A percentile compares a stretch with the other conserved stretches of the same genome.
Conservation (phyloP, 331 rosid genomes). For the Prunus yedoensis region DNA sequence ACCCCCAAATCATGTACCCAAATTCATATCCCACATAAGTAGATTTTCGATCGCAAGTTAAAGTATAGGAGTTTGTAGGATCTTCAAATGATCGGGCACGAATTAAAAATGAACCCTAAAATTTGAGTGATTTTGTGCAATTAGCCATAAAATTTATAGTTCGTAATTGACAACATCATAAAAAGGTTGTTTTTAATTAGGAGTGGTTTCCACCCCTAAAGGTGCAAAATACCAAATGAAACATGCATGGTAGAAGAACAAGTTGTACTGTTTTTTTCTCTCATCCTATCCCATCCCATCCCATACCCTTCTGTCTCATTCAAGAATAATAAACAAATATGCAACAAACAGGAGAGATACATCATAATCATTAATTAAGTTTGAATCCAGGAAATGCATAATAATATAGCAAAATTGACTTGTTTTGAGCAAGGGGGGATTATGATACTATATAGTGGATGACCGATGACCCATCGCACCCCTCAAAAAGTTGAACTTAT, state of each 20-base stretch:
- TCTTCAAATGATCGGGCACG: too few relatives aligned
- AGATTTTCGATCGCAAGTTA: too few relatives aligned
- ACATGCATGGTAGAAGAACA: not conserved
- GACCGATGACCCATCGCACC: conserved; percentile 6
- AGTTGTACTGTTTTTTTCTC: not conserved
- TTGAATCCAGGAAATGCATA: not conserved
- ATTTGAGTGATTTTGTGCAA: too few relatives aligned
- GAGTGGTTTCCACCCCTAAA: not conserved
- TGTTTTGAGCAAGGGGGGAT: not conserved
- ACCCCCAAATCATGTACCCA: too few relatives aligned
- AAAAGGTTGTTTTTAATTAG: not conserved
- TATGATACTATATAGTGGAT: not conserved
- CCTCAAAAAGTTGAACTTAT: not conserved
- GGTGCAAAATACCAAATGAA: not conserved
- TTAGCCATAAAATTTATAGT: not conserved
- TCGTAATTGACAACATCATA: not conserved
- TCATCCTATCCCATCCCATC: not conserved
- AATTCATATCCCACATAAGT: too few relatives aligned
- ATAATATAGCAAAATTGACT: not conserved
- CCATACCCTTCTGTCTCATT: not conserved
- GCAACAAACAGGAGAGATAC: not conserved
- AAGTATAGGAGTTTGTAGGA: too few relatives aligned
- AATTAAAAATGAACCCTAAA: too few relatives aligned
- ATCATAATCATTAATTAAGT: not conserved
- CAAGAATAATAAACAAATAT: not conserved